Evolutionary conservation across 2,329 filamentous ascomycete genomes (phyloP).

Genomic region (Calonectria montana): DNA sequence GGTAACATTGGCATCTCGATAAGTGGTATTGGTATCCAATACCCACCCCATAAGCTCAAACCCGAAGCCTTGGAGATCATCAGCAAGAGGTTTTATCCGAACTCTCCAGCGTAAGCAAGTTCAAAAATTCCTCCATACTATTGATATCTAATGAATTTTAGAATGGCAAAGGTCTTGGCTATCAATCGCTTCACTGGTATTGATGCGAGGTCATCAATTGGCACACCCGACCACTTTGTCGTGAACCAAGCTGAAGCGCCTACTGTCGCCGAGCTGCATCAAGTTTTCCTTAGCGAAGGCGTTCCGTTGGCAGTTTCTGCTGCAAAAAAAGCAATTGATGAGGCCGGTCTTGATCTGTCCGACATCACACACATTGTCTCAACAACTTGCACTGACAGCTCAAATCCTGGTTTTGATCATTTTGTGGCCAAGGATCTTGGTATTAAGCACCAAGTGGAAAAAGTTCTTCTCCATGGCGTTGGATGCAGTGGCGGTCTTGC

Average conservation of each 20-base stretch:
- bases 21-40: conserved; percentile 68
- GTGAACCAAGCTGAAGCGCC: conserved; percentile 66
- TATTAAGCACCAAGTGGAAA: conserved; percentile 69
- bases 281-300: conserved; percentile 66
- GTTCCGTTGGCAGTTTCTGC: conserved; percentile 68
- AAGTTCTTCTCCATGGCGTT: conserved; percentile 73
- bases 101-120: conserved; percentile 66
- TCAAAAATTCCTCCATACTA: neutral
- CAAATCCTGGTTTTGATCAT: conserved; percentile 77
- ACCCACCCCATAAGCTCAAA: conserved; percentile 67
- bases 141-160: conserved; percentile 41
- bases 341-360: conserved; percentile 61
- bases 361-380: conserved; percentile 76
- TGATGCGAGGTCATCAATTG: conserved; percentile 71
- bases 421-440: conserved; percentile 70
- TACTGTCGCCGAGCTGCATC: conserved; percentile 66
- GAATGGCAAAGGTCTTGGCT: conserved; percentile 71
- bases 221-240: conserved; percentile 68
- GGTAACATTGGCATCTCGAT: conserved; percentile 70
- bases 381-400: conserved; percentile 76
- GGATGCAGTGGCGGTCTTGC: conserved; percentile 75
- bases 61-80: conserved; percentile 64
- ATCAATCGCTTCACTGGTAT: conserved; percentile 76
- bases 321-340: conserved; percentile 64
- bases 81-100: conserved; percentile 67